Evolutionary conservation across 371 early-diverging fungal genomes (phyloP), one percentile per base, ranked within the genome.

Genomic region (Amoeboaphelidium protococcarum): DNA sequence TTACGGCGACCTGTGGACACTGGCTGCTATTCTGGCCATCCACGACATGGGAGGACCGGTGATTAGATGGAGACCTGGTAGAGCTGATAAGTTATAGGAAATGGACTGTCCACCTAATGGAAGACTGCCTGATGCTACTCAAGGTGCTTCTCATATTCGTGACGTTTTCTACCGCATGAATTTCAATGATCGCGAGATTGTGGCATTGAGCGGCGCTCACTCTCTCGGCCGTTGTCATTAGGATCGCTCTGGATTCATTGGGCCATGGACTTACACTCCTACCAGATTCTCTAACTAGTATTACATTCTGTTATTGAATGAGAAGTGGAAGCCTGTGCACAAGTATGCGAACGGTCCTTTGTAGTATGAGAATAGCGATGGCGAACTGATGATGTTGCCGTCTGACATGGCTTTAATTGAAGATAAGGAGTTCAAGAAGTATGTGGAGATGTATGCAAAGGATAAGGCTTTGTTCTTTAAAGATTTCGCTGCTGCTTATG

Each of bases 171-270:
- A 83, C 67, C 73, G 86, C 49, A 90, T 90, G 91, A 65, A 65
- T 10, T 65, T 65, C 56, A 63, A 57, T 44, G 92, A 90, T 64
- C 86, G 80, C 59, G 94, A 92, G 58, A 87, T 87, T 55, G 82
- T 81, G 47, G 89, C 88, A 12, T 69, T 92, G 46, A 45, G 66
- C n/a, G 94, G 94, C 25, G 91, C 80, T 26, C 94, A 92, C 62
- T 72, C 80, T n/a, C 59, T 92, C n/a, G 94, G 94, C 20, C 73
- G 90, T 50, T 89, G 89, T 67, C 94, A 92, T 61, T 52, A 71
- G 44, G 76, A 77, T 50, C 78, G 88, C 47, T 74, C 74, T 50
- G 94, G 94, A 16, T 90, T 68, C 52, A 78, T 80, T 47, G 94
- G 76, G 45, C 89, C 71, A 21, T 90, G 91, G 91, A 79, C 78